Base-by-base conservation (phyloP, 2,329 filamentous ascomycete species). In the Aspergillus brasiliensis region DNA sequence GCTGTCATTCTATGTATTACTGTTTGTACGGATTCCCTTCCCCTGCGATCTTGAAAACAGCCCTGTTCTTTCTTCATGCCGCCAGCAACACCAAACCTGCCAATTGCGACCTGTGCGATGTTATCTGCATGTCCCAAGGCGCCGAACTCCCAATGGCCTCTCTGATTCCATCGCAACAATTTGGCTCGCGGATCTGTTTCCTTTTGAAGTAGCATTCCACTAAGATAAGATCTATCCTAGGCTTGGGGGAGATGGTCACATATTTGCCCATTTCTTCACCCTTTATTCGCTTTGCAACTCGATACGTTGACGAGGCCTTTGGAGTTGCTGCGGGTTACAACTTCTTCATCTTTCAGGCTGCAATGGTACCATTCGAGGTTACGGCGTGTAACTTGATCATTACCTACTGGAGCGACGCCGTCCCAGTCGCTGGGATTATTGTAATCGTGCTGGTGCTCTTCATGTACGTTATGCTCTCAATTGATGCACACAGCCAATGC, bases 321-420 rank as follows among this genome's bases (percentile, higher is more conserved):
- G 79, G 80, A 5, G 75, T 82, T 52, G 77, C 78, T 21, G 76
- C 77, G 17, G 79, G 78, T 4, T 82, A 80, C 72, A 83, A 83
- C 62, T 83, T 82, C 66, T 83, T 83, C 68, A 69, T 84, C 51
- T 81, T 81, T 59, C 78, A 82, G 70, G 81, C 80, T 6, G 74
- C 80, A 6, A 70, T 83, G 51, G 79, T 84, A 3, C 82, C 82
- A 0, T 84, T 83, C 56, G 82, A 84, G 64, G 78, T 83, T 44
- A 80, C 80, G 11, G 82, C 82, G 4, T 77, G 81, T 67, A 82
- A 78, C 57, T 69, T 82, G 52, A 80, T 84, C 21, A 75, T 84
- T 58, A 75, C 77, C 21, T 84, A 79, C 63, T 84, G 82, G 82
- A 82, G 72, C 21, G 72, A 78, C 58, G 70, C 71, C 13, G 76